phyloP scores from a whole-genome alignment of 371 early-diverging fungal genomes.

The Apophysomyces sp. region DNA sequence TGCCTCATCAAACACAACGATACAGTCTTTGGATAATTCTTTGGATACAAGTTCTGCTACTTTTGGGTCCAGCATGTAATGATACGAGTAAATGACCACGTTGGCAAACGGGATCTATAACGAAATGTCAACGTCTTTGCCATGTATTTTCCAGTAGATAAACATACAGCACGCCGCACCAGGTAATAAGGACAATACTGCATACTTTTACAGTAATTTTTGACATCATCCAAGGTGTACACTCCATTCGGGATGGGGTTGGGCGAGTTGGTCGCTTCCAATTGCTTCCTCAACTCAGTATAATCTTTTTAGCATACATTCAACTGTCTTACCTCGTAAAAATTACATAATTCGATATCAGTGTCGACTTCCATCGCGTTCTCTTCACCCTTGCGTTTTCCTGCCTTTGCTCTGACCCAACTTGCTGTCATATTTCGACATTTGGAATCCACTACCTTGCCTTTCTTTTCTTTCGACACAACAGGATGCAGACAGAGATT shows the following conservation, averaged over 20 bases:
- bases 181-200: conserved; percentile 96
- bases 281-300: conserved; percentile 25
- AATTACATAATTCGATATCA: conserved; percentile 74
- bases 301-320: background rate
- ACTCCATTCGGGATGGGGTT: conserved; percentile 88
- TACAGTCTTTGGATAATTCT: conserved; percentile 92
- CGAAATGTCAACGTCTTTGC: background rate
- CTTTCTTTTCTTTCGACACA: conserved; percentile 82
- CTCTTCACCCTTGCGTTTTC: conserved; percentile 25
- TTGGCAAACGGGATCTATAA: conserved; percentile 85
- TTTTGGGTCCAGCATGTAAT: conserved; percentile 99
- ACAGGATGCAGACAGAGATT: conserved; percentile 96
- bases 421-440: conserved; percentile 93
- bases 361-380: conserved; percentile 37
- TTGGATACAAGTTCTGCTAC: conserved; percentile 96
- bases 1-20: conserved; percentile 99
- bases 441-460: conserved; percentile 85
- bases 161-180: conserved; percentile 78
- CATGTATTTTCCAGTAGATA: background rate
- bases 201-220: conserved; percentile 72
- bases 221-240: conserved; percentile 95
- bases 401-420: conserved; percentile 87
- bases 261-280: conserved; percentile 69
- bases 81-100: conserved; percentile 99
- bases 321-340: conserved; percentile 66